Base-by-base conservation (phyloP, 768 basidiomycete species). In the Leccinum longicurvipes region DNA sequence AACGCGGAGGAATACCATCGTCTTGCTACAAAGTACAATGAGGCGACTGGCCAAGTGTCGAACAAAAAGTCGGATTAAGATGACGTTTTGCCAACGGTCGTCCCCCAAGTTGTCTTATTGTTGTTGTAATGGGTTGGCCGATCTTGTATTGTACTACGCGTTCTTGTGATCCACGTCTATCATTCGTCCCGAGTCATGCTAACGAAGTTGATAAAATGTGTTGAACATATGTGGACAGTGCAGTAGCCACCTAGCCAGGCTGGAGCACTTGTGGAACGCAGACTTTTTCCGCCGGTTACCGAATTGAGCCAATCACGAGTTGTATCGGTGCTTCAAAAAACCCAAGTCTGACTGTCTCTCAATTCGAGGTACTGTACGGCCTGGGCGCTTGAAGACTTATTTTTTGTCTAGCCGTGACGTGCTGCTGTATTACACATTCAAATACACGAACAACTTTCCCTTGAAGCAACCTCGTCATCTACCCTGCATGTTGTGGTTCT, bases 1-100 rank as follows among this genome's bases (percentile, higher is more conserved):
- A 90, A 93, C 60, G 86, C 84, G 4, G 78, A 76, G 23, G 90
- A 93, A 67, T 94, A 89, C 63, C 87, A 93, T 73, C 79, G 91
- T 52, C 82, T 95, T 52, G 87, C 91, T 1, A 86, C 84, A 4
- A 82, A 85, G 71, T 84, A 85, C 73, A 91, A 91, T 68, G 76
- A 84, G 55, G 78, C 82, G 48, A 87, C 86, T 1, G 89, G 89
- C 3, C 69, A 71, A 34, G 67, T 72, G 1, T 81, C 79, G 17
- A 72, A 81, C 75, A 93, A 93, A 72, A 83, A 87, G 62, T 73
- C 73, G 42, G 89, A 91, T 64, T 91, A 66, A 31, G 27, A 19
- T 39, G n/a, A 32, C 15, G 17, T 42, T 12, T 32, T n/a, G 17
- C 17, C 21, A 46, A 46, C n/a, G 36, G 36, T 19, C 4, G 36